Evolutionary conservation across 768 basidiomycete species (phyloP).

Genomic region (Stropharia rugosoannulata): DNA sequence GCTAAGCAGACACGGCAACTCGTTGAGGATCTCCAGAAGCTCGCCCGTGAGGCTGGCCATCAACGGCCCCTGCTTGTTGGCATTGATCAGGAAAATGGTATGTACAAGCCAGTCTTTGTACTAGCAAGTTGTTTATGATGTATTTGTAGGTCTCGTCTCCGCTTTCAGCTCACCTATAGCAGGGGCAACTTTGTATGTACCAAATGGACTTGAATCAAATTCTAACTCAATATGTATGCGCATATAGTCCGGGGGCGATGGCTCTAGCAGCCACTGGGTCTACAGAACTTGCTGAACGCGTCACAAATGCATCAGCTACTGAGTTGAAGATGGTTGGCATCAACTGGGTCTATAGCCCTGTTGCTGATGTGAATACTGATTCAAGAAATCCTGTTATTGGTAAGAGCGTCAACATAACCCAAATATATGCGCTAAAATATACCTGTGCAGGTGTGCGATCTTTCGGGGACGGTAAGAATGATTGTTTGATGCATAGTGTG

Average conservation of each 20-base stretch:
- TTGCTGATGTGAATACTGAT: constrained; percentile 74
- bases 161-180: constrained; percentile 57
- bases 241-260: constrained; percentile 71
- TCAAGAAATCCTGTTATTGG: constrained; percentile 71
- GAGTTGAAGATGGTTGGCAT: constrained; percentile 64
- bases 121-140: not conserved
- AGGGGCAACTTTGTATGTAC: constrained; percentile 67
- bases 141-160: constrained; percentile 59
- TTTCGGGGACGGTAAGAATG: constrained; percentile 58
- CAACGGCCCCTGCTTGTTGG: constrained; percentile 59
- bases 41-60: constrained; percentile 61
- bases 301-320: constrained; percentile 45
- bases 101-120: not conserved
- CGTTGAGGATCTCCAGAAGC: constrained; percentile 46
- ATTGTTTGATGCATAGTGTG: not conserved
- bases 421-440: too few relatives aligned
- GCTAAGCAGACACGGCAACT: constrained; percentile 49
- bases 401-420: constrained; percentile 20
- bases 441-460: constrained; percentile 56
- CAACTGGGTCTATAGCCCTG: constrained; percentile 72
- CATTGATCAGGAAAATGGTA: constrained; percentile 75
- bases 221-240: not conserved
- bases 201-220: not conserved
- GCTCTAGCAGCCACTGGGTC: constrained; percentile 58
- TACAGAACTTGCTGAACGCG: constrained; percentile 41